Conservation (phyloP, 2,329 filamentous ascomycete species). For the Pestalotiopsis sp. region DNA sequence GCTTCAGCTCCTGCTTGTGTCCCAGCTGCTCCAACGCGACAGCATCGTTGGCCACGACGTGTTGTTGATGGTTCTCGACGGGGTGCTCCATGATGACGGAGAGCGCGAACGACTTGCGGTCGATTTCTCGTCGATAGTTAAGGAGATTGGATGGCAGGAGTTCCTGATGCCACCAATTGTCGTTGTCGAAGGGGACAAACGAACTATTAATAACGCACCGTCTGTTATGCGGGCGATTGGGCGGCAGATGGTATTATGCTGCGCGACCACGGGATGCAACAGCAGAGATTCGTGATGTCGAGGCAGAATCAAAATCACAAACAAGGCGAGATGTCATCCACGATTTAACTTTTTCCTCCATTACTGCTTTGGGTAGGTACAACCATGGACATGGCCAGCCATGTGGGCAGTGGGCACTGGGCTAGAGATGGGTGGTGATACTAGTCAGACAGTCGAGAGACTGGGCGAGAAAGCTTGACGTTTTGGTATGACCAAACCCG, state of each 20-base stretch:
- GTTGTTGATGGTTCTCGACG: constrained; percentile 16
- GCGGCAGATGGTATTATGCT: not conserved
- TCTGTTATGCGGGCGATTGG: not conserved
- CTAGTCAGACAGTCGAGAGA: constrained; percentile 7
- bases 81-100: constrained; percentile 2
- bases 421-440: not conserved
- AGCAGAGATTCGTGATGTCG: not conserved
- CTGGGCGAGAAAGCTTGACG: constrained; percentile 12
- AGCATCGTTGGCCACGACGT: constrained; percentile 27
- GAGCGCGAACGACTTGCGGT: not conserved
- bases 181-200: not conserved
- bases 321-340: constrained; percentile 1
- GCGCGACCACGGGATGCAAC: not conserved
- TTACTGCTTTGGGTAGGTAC: constrained; percentile 11
- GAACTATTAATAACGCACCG: not conserved
- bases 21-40: constrained; percentile 45
- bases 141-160: not conserved
- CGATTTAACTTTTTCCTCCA: constrained; percentile 7
- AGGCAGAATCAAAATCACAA: not conserved
- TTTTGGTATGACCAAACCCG: constrained; percentile 3
- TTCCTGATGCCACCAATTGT: not conserved
- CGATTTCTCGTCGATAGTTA: not conserved
- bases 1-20: constrained; percentile 50
- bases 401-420: constrained; percentile 4
- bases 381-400: not conserved